Base-by-base conservation (phyloP, 192 early-diverging fungal genomes). In the Cetraspora pellucida region DNA sequence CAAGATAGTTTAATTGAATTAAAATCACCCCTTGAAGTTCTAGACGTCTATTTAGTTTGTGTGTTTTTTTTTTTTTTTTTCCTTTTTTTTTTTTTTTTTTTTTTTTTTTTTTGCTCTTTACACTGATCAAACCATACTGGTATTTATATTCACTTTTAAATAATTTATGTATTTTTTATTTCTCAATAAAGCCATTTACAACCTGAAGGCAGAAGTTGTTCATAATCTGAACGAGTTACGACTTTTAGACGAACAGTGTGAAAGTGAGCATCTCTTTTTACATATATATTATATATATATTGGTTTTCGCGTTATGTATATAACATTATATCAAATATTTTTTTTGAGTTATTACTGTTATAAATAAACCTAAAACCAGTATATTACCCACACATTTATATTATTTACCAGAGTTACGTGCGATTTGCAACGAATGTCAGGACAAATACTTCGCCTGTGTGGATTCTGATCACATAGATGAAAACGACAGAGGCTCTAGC, bases 111-210 rank as follows among this genome's bases (percentile, higher is more conserved):
- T 65, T 44, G 2, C 1, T 10, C 31, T 65, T 10, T 19, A 31
- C 27, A 65, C 19, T 31, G 19, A 65, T 37, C 9, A 13, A 4
- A 37, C 37, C 17, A 43, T 43, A 65, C 17, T 31, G 14, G 19
- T 37, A 43, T 65, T 37, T 31, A 1, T 44, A 37, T 19, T 37
- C 14, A n/a, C 30, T 19, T 2, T 43, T 64, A 37, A n/a, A 37
- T 44, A 37, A 65, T 65, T 19, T 31, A 10, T 30, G 16, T n/a
- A 54, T 54, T 17, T 52, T 0, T 54, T 54, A 54, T 10, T 65
- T 65, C 10, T 65, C 25, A 65, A n/a, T 44, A 43, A n/a, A 65
- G 63, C 63, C n/a, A 65, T 65, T 65, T 65, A 65, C 63, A 65
- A 65, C n/a, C 31, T 65, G 31, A 31, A 31, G 28, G 28, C 63